Evolutionary conservation across 73 alveolate genomes (phyloP).

Genomic region (Paramecium biaurelia): DNA sequence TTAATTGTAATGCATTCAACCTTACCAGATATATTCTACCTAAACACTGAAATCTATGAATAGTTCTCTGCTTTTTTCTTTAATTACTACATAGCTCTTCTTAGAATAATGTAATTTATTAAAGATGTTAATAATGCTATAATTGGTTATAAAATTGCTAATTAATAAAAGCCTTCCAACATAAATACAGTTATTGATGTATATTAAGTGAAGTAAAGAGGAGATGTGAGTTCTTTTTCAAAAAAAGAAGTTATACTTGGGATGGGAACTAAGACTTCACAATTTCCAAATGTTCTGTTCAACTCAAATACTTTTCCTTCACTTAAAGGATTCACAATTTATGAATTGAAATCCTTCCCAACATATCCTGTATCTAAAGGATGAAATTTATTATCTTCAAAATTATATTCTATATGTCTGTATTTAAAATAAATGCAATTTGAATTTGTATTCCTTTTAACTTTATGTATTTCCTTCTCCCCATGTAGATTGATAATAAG

Average conservation of each 20-base stretch:
- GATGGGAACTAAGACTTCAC: constrained; percentile 15
- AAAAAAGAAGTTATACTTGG: constrained; percentile 32
- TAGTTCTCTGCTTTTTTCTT: background rate
- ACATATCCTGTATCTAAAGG: background rate
- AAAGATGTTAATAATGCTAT: background rate
- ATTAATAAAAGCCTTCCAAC: constrained; percentile 30
- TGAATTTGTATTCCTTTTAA: background rate
- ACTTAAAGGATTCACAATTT: background rate
- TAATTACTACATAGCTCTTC: background rate
- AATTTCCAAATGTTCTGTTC: constrained; percentile 2
- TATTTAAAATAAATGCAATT: background rate
- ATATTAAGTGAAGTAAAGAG: constrained; percentile 30
- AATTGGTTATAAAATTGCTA: constrained; percentile 9
- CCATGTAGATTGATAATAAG: background rate
- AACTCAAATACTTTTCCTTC: background rate
- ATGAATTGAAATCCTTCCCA: background rate
- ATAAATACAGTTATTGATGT: background rate
- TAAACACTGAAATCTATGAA: background rate
- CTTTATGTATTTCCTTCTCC: background rate
- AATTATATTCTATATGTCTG: background rate
- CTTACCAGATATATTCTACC: background rate
- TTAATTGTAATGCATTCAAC: background rate
- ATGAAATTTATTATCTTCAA: background rate
- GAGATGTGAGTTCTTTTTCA: constrained; percentile 56
- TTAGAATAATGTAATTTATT: background rate